Conservation (phyloP, 331 rosid species). For the Prunus yedoensis region DNA sequence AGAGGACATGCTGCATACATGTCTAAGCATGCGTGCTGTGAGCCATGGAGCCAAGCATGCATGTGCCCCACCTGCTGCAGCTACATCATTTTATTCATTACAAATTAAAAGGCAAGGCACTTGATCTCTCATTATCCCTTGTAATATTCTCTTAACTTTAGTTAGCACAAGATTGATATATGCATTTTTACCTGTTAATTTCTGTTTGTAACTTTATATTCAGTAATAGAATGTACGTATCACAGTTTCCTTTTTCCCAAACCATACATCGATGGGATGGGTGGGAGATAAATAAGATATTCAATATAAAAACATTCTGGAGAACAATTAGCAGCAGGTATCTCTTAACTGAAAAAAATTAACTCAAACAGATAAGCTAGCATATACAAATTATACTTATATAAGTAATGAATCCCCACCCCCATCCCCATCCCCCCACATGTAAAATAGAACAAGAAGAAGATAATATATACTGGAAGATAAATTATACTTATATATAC, state of each 20-base stretch:
- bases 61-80: background rate
- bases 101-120: background rate
- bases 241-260: background rate
- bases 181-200: too few relatives aligned
- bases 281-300: too few relatives aligned
- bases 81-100: background rate
- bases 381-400: background rate
- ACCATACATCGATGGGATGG: background rate
- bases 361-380: background rate
- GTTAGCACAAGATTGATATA: background rate
- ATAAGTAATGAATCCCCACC: background rate
- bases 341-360: background rate
- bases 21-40: slow-evolving; percentile 27
- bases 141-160: too few relatives aligned
- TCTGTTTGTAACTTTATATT: too few relatives aligned
- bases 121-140: background rate
- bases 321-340: background rate
- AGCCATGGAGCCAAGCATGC: slow-evolving; percentile 5
- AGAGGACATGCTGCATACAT: slow-evolving; percentile 29
- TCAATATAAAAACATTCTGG: too few relatives aligned
- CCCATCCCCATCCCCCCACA: background rate
- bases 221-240: background rate
- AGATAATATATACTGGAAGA: background rate
- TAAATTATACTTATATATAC: too few relatives aligned
- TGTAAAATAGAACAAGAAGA: background rate